A percentile compares a stretch with the other conserved stretches of the same genome.
These are phyloP conservation scores for Fomitopsis schrenkii DNA, from an alignment of 1,284 basidiomycete genomes.

Conservation along the genomic window DNA sequence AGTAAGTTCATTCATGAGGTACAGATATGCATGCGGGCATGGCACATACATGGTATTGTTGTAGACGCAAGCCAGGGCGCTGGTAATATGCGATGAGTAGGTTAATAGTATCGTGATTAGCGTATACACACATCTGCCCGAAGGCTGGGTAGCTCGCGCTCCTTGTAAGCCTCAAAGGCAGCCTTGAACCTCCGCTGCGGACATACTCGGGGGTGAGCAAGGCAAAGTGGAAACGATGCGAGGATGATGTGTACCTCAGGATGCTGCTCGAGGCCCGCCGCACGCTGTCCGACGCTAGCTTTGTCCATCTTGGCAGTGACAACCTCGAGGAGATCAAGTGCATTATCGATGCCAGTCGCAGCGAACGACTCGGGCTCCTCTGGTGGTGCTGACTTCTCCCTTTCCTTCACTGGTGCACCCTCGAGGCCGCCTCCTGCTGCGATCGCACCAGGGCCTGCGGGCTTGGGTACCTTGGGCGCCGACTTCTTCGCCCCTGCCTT, in stretches of 20 bases:
- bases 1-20: not conserved
- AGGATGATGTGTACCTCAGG: constrained; percentile 69
- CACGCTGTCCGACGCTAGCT: constrained; percentile 80
- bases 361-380: constrained; percentile 64
- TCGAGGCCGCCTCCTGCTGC: constrained; percentile 58
- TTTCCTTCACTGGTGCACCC: constrained; percentile 17
- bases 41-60: constrained; percentile 73
- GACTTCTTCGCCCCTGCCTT: constrained; percentile 65
- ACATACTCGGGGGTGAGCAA: constrained; percentile 3
- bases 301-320: constrained; percentile 93
- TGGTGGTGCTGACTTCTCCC: constrained; percentile 18
- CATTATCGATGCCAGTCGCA: constrained; percentile 90
- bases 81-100: constrained; percentile 25
- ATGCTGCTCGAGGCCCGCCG: constrained; percentile 86
- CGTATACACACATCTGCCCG: constrained; percentile 59
- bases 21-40: not conserved
- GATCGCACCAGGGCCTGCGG: constrained; percentile 75
- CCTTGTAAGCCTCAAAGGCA: constrained; percentile 90
- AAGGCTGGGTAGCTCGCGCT: constrained; percentile 78
- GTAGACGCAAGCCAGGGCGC: constrained; percentile 79
- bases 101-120: not conserved
- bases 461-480: constrained; percentile 39
- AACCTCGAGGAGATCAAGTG: constrained; percentile 84
- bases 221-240: not conserved
- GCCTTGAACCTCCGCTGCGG: constrained; percentile 83